Conservation (phyloP, 2,329 filamentous ascomycete species). For the Paraconiothyrium brasiliense region DNA sequence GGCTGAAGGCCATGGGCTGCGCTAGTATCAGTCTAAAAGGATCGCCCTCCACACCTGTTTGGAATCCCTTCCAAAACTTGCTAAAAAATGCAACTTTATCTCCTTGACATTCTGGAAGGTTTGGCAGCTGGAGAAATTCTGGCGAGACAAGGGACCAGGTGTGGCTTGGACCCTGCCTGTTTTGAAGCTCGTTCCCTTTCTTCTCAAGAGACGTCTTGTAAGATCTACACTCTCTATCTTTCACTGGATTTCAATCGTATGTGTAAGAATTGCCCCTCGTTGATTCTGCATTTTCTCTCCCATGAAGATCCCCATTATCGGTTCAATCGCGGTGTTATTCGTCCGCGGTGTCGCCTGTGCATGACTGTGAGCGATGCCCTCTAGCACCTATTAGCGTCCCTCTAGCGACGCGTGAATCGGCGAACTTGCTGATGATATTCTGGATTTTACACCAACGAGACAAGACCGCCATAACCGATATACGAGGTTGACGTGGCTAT, state of each 20-base stretch:
- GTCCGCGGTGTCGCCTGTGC: not conserved
- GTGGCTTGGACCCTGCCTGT: constrained; percentile 2
- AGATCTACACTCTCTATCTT: not conserved
- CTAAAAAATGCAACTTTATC: not conserved
- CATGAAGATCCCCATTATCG: not conserved
- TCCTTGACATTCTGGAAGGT: not conserved
- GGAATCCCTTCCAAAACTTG: not conserved
- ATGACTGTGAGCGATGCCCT: constrained; percentile 6
- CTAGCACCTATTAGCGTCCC: not conserved
- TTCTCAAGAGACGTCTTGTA: too few relatives aligned
- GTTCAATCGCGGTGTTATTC: constrained; percentile 2
- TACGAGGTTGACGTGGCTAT: not conserved
- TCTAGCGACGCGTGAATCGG: not conserved
- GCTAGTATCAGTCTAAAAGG: not conserved
- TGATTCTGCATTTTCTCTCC: not conserved
- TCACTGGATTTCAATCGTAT: not conserved
- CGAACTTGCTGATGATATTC: not conserved
- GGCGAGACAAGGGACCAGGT: not conserved
- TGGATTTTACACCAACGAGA: not conserved
- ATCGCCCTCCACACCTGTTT: not conserved
- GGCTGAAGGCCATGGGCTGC: not conserved
- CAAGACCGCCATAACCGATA: not conserved
- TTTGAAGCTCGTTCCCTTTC: too few relatives aligned
- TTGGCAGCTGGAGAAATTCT: constrained; percentile 1
- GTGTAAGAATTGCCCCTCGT: not conserved